A percentile compares a stretch with the other conserved stretches of the same genome.
These are phyloP conservation scores for Porpolomopsis calyptriformis DNA, from an alignment of 768 basidiomycete genomes.

Conservation along the genomic window DNA sequence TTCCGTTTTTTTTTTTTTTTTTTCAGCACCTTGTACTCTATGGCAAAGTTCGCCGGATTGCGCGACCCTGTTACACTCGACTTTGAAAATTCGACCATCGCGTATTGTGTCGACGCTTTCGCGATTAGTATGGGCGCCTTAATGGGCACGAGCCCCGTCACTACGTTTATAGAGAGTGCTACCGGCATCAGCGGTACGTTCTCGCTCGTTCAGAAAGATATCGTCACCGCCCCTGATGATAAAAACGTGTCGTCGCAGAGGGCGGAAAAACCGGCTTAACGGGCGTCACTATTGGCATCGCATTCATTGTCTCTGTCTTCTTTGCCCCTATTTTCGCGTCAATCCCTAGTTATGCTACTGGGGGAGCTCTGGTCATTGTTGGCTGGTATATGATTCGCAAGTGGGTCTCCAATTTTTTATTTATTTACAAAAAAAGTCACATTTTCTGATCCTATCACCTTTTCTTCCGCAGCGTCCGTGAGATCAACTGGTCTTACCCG, in stretches of 20 bases:
- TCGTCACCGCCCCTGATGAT: background rate
- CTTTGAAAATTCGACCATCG: constrained; percentile 74
- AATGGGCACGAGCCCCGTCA: constrained; percentile 72
- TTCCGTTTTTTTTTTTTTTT: constrained; percentile 14
- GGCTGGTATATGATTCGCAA: constrained; percentile 87
- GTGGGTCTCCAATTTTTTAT: constrained; percentile 25
- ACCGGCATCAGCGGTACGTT: constrained; percentile 62
- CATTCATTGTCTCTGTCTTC: constrained; percentile 79
- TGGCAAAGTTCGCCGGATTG: constrained; percentile 86
- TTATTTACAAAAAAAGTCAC: too few species aligned
- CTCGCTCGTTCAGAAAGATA: background rate
- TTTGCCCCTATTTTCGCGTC: constrained; percentile 85
- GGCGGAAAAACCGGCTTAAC: constrained; percentile 84
- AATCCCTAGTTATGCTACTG: constrained; percentile 81
- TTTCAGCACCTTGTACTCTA: constrained; percentile 73
- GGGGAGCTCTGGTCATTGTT: constrained; percentile 74
- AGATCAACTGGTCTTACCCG: constrained; percentile 84
- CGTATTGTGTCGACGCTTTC: constrained; percentile 77
- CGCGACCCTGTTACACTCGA: constrained; percentile 77
- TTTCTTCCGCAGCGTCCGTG: constrained; percentile 43
- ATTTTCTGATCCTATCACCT: background rate
- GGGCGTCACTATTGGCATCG: constrained; percentile 57
- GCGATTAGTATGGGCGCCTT: constrained; percentile 74
- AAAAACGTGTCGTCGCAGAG: constrained; percentile 40
- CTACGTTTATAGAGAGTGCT: constrained; percentile 74